Evolutionary conservation across 140 eudicot genomes (phyloP).

Genomic region (Cichorium intybus): DNA sequence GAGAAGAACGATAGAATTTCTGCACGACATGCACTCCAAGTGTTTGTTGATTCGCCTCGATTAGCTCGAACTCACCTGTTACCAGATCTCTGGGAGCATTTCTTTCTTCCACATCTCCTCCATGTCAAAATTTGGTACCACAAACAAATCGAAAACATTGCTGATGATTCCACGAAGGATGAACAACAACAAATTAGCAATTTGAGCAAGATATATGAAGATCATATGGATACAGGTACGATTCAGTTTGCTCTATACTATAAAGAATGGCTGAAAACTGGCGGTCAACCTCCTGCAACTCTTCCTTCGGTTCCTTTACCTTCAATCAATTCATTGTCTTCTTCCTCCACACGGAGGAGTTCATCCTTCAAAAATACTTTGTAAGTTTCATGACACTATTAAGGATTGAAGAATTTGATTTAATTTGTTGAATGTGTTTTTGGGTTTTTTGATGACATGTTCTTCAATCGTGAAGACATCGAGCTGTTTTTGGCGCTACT

Average conservation of each 20-base stretch:
- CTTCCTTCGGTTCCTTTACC: slow-evolving; percentile 80
- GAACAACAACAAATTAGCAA: slow-evolving; percentile 37
- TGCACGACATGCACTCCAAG: slow-evolving; percentile 59
- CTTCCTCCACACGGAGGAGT: slow-evolving; percentile 30
- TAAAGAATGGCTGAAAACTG: slow-evolving; percentile 76
- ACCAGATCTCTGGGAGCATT: slow-evolving; percentile 88
- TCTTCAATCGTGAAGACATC: slow-evolving; percentile 36
- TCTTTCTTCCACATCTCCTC: slow-evolving; percentile 78
- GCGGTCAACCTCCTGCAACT: slow-evolving; percentile 56
- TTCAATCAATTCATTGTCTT: slow-evolving; percentile 25
- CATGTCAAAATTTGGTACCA: slow-evolving; percentile 71
- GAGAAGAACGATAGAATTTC: slow-evolving; percentile 63
- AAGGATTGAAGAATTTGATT: not conserved
- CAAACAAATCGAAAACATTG: slow-evolving; percentile 39
- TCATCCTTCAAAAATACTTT: slow-evolving; percentile 42
- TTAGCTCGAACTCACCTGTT: slow-evolving; percentile 63
- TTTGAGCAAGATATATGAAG: slow-evolving; percentile 45
- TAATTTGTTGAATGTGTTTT: not conserved
- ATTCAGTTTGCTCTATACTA: slow-evolving; percentile 63
- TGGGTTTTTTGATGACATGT: slow-evolving; percentile 11
- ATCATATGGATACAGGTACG: slow-evolving; percentile 64
- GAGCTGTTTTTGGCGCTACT: slow-evolving; percentile 51
- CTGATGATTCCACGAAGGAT: slow-evolving; percentile 22
- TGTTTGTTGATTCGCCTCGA: slow-evolving; percentile 61
- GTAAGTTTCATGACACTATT: slow-evolving; percentile 41